These are phyloP conservation scores for Penicillium hesseltinei DNA, from an alignment of 2,329 filamentous ascomycete genomes.

Conservation along the genomic window DNA sequence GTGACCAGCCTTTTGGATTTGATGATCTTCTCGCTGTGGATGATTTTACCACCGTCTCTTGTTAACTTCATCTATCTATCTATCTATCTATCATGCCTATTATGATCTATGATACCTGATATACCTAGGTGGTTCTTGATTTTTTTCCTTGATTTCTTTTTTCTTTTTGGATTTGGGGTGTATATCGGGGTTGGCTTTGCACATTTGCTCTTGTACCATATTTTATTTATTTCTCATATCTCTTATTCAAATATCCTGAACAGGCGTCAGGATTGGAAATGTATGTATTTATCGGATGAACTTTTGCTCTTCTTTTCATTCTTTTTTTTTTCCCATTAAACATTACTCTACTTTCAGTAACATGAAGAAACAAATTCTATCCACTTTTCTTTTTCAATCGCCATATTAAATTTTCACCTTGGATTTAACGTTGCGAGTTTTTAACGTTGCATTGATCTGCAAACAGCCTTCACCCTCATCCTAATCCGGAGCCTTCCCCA, in stretches of 20 bases:
- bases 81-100: conserved; percentile 10
- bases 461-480: neutral
- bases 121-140: conserved; percentile 6
- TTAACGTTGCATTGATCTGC: neutral
- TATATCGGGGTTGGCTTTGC: conserved; percentile 2
- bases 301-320: conserved; percentile 4
- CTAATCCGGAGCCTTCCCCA: conserved; percentile 1
- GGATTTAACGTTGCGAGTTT: neutral
- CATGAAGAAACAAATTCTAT: neutral
- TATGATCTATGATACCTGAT: conserved; percentile 12
- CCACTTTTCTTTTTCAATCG: neutral
- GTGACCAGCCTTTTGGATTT: conserved; percentile 28
- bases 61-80: conserved; percentile 16
- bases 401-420: neutral
- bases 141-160: conserved; percentile 7
- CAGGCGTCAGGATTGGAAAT: neutral
- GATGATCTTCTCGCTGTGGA: conserved; percentile 35
- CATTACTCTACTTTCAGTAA: conserved; percentile 13
- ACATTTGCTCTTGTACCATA: conserved; percentile 8
- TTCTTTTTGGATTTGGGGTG: neutral
- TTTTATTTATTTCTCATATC: neutral
- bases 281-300: neutral
- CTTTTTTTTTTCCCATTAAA: neutral
- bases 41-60: conserved; percentile 32
- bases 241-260: conserved; percentile 3